These are phyloP conservation scores for Camelina hispida DNA, from an alignment of 345 rosid species.

Conservation along the genomic window DNA sequence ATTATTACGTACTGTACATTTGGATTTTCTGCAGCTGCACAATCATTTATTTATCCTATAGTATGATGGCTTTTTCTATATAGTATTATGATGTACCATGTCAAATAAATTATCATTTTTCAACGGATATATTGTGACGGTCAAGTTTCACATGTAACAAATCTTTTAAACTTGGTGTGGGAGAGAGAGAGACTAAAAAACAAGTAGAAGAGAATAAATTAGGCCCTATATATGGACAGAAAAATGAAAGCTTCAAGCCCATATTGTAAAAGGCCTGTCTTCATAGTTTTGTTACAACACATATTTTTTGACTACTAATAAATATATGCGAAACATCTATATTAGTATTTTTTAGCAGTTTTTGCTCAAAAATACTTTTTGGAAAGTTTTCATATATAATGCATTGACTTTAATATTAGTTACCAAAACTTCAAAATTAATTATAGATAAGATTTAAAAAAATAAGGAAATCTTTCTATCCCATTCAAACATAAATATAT, in stretches of 20 bases:
- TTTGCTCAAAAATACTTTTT: no score
- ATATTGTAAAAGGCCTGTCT: neutral
- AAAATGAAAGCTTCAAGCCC: neutral
- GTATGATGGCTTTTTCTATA: no score
- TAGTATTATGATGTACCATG: conserved; percentile 5
- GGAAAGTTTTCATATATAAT: no score
- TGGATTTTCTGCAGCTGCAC: conserved; percentile 22
- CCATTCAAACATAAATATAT: no score
- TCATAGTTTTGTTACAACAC: neutral
- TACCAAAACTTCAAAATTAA: no score
- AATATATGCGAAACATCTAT: no score
- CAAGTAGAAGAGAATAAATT: neutral
- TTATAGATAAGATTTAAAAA: no score
- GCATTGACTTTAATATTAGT: no score
- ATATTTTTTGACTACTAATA: no score
- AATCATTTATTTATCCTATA: neutral
- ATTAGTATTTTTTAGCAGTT: no score
- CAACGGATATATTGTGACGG: neutral
- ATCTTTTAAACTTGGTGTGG: neutral
- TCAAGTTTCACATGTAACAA: conserved; percentile 1
- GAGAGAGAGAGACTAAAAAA: neutral
- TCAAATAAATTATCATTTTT: neutral
- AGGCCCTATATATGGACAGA: neutral
- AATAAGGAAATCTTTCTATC: no score
- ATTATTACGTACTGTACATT: conserved; percentile 16